These are phyloP conservation scores for Teunomyces stri DNA, from an alignment of 805 yeast species.

Conservation along the genomic window DNA sequence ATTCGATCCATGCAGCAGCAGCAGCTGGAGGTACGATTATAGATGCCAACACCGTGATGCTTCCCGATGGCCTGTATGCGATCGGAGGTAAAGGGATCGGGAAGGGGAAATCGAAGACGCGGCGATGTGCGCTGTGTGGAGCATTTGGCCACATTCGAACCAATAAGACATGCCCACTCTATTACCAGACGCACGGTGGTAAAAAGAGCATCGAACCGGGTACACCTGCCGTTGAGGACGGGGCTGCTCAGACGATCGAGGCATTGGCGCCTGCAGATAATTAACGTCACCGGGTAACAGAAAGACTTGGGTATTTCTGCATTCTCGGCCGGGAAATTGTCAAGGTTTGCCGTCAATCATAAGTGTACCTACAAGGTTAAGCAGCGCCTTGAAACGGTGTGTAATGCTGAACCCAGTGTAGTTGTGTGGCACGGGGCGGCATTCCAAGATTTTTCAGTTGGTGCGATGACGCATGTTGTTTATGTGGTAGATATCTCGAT, in stretches of 20 bases:
- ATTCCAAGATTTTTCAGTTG: no score
- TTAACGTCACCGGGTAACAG: no score
- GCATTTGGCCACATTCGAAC: slow-evolving; percentile 94
- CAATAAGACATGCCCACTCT: slow-evolving; percentile 86
- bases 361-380: no score
- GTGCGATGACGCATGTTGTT: no score
- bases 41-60: slow-evolving; percentile 42
- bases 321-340: no score
- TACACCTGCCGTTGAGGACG: slow-evolving; percentile 17
- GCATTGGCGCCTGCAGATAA: background rate
- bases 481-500: no score
- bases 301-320: no score
- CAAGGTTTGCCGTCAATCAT: no score
- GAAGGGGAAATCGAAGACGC: slow-evolving; percentile 66
- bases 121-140: slow-evolving; percentile 94
- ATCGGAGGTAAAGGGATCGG: slow-evolving; percentile 68
- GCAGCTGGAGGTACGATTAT: slow-evolving; percentile 43
- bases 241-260: background rate
- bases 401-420: no score
- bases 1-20: slow-evolving; percentile 37
- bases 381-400: no score
- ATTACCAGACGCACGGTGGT: slow-evolving; percentile 38
- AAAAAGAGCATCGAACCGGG: background rate
- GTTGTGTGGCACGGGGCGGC: no score
- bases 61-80: slow-evolving; percentile 44